Conservation (phyloP, 495 filamentous ascomycete species). For the Neurospora pannonica region DNA sequence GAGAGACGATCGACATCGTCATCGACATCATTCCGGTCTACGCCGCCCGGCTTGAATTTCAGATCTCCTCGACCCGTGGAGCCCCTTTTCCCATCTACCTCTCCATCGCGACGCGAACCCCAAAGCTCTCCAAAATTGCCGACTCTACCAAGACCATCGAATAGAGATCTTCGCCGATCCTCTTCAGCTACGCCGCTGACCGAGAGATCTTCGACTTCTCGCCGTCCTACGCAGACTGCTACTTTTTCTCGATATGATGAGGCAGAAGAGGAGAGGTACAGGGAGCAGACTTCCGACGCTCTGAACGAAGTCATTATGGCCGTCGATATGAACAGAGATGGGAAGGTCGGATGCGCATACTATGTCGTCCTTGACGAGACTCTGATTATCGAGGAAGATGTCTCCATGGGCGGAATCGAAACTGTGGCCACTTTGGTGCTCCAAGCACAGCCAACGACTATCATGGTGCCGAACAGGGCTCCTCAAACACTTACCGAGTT, state of each 20-base stretch:
- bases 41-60: neutral
- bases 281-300: constrained; percentile 40
- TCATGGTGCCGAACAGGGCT: constrained; percentile 63
- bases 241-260: neutral
- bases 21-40: neutral
- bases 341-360: constrained; percentile 77
- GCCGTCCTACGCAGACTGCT: neutral
- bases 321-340: constrained; percentile 62
- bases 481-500: constrained; percentile 48
- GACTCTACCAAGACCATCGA: neutral
- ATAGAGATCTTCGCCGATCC: neutral
- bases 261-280: neutral
- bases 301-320: constrained; percentile 76
- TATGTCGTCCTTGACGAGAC: constrained; percentile 67
- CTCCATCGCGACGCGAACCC: neutral
- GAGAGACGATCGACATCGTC: neutral
- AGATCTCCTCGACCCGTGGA: neutral
- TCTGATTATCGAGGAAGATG: constrained; percentile 73
- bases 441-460: constrained; percentile 68
- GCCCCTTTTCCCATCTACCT: neutral
- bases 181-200: neutral
- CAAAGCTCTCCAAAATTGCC: neutral
- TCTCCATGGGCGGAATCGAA: constrained; percentile 59
- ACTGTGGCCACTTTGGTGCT: constrained; percentile 66
- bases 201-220: neutral